Evolutionary conservation across 352 stramenopile genomes (phyloP), one percentile per base, ranked within the genome.

Genomic region (Phytophthora europaea): DNA sequence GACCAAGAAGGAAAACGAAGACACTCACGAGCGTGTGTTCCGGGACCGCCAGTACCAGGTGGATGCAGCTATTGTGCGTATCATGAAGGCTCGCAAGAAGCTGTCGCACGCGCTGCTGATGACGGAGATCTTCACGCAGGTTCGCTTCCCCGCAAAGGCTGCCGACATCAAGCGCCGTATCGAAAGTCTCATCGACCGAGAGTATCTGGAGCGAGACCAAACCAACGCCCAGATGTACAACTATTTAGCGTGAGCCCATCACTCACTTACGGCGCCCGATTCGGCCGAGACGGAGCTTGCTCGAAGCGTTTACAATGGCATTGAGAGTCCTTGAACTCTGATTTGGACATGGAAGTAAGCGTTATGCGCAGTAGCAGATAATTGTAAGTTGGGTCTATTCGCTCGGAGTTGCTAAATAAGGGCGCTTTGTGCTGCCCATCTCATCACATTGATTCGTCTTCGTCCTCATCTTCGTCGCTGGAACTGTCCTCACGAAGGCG

Each of bases 41-140:
- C 82, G 95, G 48, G 94, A 98, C 65, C 91, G 95, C 33, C 92
- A 98, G 78, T 98, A 98, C 76, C 91, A 98, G 62, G 93, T 98
- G 20, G 96, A 99, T 75, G 98, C 98, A 20, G 95, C 96, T 7
- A 98, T 99, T 71, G 98, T 99, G 45, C 92, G 98, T 63, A 99
- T 99, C 76, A 99, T 99, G 98, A 99, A 99, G 87, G 86, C 97
- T n/a, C 91, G 97, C 57, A 99, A 99, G 84, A 95, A 91, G 40
- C 76, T 99, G 8, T 93, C 88, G 50, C 97, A 99, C 75, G 94
- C 98, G 71, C 84, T 99, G 70, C 82, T 99, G 23, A 96, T 99
- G 80, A 92, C 94, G 22, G 96, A 99, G 84, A 95, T 99, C 26
- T 98, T 98, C n/a, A 88, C 87, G 51, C 97, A 99, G 69, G 79